A percentile compares a stretch with the other conserved stretches of the same genome.
phyloP scores from a whole-genome alignment of 2,329 filamentous ascomycete species.

The Emmonsiellopsis sp. region DNA sequence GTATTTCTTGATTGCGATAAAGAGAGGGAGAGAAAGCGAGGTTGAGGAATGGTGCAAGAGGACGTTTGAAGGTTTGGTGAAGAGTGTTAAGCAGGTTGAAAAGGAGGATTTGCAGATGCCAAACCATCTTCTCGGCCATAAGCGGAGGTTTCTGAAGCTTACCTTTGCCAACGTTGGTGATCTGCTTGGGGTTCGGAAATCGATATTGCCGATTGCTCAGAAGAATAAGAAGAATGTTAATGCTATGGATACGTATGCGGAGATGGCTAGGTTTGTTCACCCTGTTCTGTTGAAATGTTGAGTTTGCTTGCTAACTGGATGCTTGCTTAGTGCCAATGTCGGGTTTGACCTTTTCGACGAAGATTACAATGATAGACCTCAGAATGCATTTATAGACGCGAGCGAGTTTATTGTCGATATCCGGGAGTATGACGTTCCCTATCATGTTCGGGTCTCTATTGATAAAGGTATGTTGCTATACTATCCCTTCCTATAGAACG shows the following conservation, averaged over 20 bases:
- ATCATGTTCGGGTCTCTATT: conserved; percentile 97
- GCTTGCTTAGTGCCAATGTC: conserved; percentile 54
- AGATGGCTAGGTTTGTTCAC: conserved; percentile 65
- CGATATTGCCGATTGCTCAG: conserved; percentile 83
- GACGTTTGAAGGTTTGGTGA: conserved; percentile 72
- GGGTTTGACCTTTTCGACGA: conserved; percentile 94
- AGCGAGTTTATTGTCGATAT: conserved; percentile 98
- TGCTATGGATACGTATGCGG: conserved; percentile 96
- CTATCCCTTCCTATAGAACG: not conserved
- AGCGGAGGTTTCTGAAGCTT: conserved; percentile 78
- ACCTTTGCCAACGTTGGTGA: conserved; percentile 81
- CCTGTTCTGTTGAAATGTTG: not conserved
- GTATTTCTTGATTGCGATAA: conserved; percentile 88
- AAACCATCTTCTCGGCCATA: conserved; percentile 88
- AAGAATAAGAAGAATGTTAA: conserved; percentile 95
- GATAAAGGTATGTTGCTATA: conserved; percentile 57
- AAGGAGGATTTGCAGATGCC: conserved; percentile 94
- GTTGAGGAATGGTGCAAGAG: conserved; percentile 90
- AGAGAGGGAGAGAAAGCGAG: conserved; percentile 78
- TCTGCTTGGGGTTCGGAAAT: conserved; percentile 71
- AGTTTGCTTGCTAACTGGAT: conserved; percentile 13
- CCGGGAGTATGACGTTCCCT: conserved; percentile 97
- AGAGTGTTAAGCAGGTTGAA: conserved; percentile 65
- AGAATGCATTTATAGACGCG: conserved; percentile 72
- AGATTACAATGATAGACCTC: conserved; percentile 72